Percentiles rank a stretch among this genome's conserved stretches.
Conservation (phyloP, 805 yeast genomes). For the Metschnikowia hibisci region DNA sequence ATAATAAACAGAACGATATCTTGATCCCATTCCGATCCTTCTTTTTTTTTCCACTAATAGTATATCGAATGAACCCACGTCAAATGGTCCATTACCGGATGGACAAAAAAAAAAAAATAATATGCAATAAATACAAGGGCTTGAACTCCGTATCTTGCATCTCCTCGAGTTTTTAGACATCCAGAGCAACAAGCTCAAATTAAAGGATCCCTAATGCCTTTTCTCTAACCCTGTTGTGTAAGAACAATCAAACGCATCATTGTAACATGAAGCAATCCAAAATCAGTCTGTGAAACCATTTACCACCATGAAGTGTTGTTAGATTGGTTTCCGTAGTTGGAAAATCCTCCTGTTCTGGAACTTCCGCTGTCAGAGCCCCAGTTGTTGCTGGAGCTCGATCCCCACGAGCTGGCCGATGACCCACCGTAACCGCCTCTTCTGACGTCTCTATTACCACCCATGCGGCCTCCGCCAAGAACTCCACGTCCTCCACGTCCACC, state of each 20-base stretch:
- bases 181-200: constrained; percentile 7
- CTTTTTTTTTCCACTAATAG: constrained; percentile 12
- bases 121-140: constrained; percentile 18
- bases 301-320: constrained; percentile 42
- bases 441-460: constrained; percentile 43
- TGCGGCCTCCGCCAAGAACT: constrained; percentile 47
- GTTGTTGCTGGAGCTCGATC: constrained; percentile 16
- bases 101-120: constrained; percentile 17
- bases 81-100: constrained; percentile 16
- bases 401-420: constrained; percentile 23
- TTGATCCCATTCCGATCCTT: constrained; percentile 13
- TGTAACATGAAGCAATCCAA: constrained; percentile 17
- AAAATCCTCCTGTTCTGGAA: constrained; percentile 26
- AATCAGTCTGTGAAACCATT: constrained; percentile 8
- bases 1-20: constrained; percentile 16
- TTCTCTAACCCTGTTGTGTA: constrained; percentile 11
- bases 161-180: constrained; percentile 17
- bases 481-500: constrained; percentile 42
- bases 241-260: constrained; percentile 10
- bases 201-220: constrained; percentile 4
- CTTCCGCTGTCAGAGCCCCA: constrained; percentile 22
- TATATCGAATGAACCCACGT: constrained; percentile 14
- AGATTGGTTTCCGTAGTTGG: constrained; percentile 35
- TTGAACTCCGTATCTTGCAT: constrained; percentile 11
- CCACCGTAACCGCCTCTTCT: constrained; percentile 43